Conservation (phyloP, 805 yeast genomes). For the Ogataea methanolica region DNA sequence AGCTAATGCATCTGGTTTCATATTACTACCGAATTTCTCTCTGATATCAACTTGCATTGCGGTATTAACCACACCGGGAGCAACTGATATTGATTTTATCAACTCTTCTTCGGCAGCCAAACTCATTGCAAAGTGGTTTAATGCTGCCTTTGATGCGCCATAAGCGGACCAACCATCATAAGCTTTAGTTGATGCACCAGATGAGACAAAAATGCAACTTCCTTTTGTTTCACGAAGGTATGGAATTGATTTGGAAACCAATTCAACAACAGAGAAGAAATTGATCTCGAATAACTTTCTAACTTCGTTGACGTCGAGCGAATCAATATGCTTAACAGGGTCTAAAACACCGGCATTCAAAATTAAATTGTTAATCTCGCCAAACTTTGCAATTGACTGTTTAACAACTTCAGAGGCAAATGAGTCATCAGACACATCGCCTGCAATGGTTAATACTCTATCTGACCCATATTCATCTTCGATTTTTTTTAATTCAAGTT, state of each 20-base stretch:
- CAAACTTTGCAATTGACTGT: conserved; percentile 44
- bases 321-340: conserved; percentile 59
- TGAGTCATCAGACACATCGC: conserved; percentile 51
- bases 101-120: conserved; percentile 63
- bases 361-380: conserved; percentile 57
- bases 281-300: conserved; percentile 66
- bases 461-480: conserved; percentile 40
- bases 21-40: conserved; percentile 49
- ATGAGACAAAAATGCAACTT: conserved; percentile 71
- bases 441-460: conserved; percentile 47
- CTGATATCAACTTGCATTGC: conserved; percentile 82
- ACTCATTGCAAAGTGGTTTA: conserved; percentile 69
- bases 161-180: conserved; percentile 86
- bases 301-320: conserved; percentile 56
- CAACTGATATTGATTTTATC: conserved; percentile 64
- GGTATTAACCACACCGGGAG: conserved; percentile 95
- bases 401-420: conserved; percentile 37
- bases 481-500: conserved; percentile 33
- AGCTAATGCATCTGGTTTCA: conserved; percentile 56
- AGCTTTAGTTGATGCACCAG: conserved; percentile 74
- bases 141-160: conserved; percentile 87
- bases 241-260: conserved; percentile 55
- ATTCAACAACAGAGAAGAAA: conserved; percentile 65
- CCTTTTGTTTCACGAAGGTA: conserved; percentile 54
- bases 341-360: conserved; percentile 83